Evolutionary conservation across 305 asterid genomes (phyloP), one percentile per base, ranked within the genome.

Genomic region (Andrographis paniculata): DNA sequence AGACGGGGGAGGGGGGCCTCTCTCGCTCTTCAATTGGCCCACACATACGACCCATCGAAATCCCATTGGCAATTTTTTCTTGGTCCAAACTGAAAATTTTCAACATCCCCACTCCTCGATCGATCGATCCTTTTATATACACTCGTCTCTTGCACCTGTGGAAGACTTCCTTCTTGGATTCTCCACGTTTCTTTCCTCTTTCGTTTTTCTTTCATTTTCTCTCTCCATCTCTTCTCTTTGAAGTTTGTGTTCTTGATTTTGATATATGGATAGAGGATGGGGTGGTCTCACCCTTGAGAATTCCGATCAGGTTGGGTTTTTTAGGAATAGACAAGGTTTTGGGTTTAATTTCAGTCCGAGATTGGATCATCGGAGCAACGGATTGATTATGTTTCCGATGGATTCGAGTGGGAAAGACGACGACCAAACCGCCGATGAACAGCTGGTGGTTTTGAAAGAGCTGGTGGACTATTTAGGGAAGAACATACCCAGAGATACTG

Each of bases 391-490:
- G 69, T 69, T 71, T 62, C 82, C 80, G 68, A 56, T 52, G 58
- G 75, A 50, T 69, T 58, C 73, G 0, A 53, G 52, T 43, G 68
- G 62, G 0, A 53, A 52, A 16, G 80, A 54, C 6, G 80, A 71
- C 7, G 50, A 13, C 20, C 67, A 50, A 20, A 42, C 64, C n/a
- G 52, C 21, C 19, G 69, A 36, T 0, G 80, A 68, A 24, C 58
- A 69, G 40, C 61, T 77, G 46, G 55, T 12, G 22, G 72, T 54
- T 28, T 47, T 65, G 14, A 73, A 73, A 14, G 95, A 77, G 64
- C n/a, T n/a, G n/a, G 82, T 85, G 1, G 97, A 85, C 67, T 88
- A 81, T 69, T 88, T 88, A 58, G 74, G 93, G 0, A 80, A 73
- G 45, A 65, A 56, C 57, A 73, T 45, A n/a, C 55, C 4, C n/a